Percentiles rank a stretch among this genome's conserved stretches.
Evolutionary conservation across 2,329 filamentous ascomycete species (phyloP).

Genomic region (Leptosphaerulina australis): DNA sequence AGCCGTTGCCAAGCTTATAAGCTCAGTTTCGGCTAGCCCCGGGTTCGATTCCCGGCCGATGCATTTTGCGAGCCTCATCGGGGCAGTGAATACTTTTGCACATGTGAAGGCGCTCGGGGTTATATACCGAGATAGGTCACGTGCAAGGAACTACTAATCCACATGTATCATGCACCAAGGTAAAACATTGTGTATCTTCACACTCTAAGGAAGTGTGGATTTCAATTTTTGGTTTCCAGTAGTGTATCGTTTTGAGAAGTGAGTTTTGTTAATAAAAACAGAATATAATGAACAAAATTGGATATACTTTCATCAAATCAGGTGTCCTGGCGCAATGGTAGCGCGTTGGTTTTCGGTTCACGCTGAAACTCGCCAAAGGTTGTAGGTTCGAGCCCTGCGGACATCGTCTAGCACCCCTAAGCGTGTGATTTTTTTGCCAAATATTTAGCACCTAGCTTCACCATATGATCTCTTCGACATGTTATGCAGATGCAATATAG

Average conservation of each 20-base stretch:
- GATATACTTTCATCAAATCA: not conserved
- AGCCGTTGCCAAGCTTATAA: slow-evolving; percentile 33
- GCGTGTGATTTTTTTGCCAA: no score
- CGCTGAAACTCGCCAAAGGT: slow-evolving; percentile 29
- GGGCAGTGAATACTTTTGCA: not conserved
- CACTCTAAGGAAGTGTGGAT: no score
- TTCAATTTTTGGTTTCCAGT: no score
- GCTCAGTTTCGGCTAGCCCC: slow-evolving; percentile 35
- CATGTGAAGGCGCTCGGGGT: no score
- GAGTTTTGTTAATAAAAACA: not conserved
- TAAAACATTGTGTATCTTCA: no score
- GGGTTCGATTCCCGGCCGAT: slow-evolving; percentile 40
- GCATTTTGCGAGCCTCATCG: slow-evolving; percentile 14
- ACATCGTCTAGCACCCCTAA: slow-evolving; percentile 6
- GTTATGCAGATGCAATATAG: not conserved
- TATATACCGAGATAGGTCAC: not conserved
- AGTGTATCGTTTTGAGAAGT: not conserved
- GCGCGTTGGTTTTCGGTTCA: slow-evolving; percentile 35
- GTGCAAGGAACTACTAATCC: no score
- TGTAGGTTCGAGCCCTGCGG: slow-evolving; percentile 26
- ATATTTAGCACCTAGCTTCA: no score
- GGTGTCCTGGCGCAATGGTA: slow-evolving; percentile 37
- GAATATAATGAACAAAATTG: not conserved
- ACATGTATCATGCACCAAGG: no score
- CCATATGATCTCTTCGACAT: no score